Conservation (phyloP, 1,284 basidiomycete genomes). For the Irpex sp. region DNA sequence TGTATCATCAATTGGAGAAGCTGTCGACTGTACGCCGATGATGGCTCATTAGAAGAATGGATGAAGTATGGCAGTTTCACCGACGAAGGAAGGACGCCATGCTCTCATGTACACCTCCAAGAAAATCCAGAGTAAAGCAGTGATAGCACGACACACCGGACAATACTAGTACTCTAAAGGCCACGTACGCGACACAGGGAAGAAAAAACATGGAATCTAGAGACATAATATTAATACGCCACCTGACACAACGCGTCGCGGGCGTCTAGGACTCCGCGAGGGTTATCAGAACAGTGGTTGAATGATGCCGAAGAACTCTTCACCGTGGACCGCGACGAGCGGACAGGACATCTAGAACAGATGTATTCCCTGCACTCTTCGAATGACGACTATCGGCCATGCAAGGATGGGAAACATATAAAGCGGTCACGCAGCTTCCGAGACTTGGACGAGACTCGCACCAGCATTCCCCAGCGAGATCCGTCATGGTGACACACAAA, state of each 20-base stretch:
- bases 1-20: background rate
- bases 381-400: background rate
- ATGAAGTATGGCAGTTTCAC: background rate
- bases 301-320: background rate
- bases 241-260: too few species aligned
- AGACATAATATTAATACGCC: too few species aligned
- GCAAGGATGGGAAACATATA: background rate
- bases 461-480: background rate
- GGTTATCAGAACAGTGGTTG: too few species aligned
- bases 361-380: background rate
- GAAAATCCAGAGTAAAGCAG: background rate
- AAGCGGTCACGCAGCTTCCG: background rate
- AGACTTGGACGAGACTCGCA: background rate
- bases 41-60: background rate
- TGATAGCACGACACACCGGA: too few species aligned
- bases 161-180: too few species aligned
- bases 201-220: too few species aligned
- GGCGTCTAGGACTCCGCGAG: too few species aligned
- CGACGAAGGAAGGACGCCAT: background rate
- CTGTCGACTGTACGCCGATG: background rate
- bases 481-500: conserved; percentile 12
- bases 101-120: background rate
- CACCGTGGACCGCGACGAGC: background rate
- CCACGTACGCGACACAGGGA: too few species aligned
- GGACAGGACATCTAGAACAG: background rate